Evolutionary conservation across 75 land plant species (phyloP), one percentile per base, ranked within the genome.

Genomic region (Pinus taeda): DNA sequence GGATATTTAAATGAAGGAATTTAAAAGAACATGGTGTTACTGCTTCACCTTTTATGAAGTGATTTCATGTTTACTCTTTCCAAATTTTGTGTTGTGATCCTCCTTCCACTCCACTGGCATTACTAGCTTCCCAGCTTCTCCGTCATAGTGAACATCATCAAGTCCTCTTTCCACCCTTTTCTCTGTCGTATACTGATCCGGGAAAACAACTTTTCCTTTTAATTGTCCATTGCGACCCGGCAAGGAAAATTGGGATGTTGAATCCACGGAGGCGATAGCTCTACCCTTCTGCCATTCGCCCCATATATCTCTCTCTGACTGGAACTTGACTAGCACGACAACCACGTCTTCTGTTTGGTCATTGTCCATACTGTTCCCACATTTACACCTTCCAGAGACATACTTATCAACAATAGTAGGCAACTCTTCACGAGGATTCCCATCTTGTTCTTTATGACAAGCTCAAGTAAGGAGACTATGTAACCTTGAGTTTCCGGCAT

Each of bases 371-470:
- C 11, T 9, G 53, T 49, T 49, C 7, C 53, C 53, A 7, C 53
- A 66, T 15, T 66, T 15, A 33, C 36, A 42, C 6, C 21, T 66
- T 66, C 30, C 71, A 66, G 71, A 66, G 49, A 66, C 71, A 37
- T 66, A 45, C n/a, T 66, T 66, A 18, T 66, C 71, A 66, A 66
- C 45, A 36, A 66, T 20, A 66, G 7, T 37, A n/a, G 71, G 71
- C 7, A 36, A 36, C 2, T 66, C 71, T 17, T 66, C 71, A n/a
- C 20, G 7, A 30, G 36, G 71, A 66, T 66, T 6, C 20, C 6
- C 37, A 30, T 30, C 33, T 1, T 30, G 1, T 30, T 30, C 33
- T 1, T 30, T 30, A 1, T 30, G 33, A 30, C 33, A 5, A 45
- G 7, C 49, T 7, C 49, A 6, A 45, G 49, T 45, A 45, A 45